A percentile compares a stretch with the other conserved stretches of the same genome.
Conservation (phyloP, 331 rosid species). For the Phaseolus coccineus region DNA sequence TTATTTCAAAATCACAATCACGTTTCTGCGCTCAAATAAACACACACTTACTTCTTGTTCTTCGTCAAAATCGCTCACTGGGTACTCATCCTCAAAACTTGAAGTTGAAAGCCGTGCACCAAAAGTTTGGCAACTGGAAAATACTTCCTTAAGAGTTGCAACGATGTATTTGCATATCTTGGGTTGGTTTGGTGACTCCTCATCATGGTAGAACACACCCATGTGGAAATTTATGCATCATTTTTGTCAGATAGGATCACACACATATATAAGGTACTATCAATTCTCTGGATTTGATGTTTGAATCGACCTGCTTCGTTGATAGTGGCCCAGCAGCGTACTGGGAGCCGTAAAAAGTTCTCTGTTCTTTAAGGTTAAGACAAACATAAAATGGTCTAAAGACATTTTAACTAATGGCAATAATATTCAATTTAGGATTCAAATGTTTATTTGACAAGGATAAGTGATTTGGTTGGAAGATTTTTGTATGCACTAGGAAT, state of each 20-base stretch:
- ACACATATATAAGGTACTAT: not conserved
- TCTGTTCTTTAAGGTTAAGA: conserved; percentile 68
- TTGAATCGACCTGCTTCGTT: conserved; percentile 48
- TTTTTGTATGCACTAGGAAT: not conserved
- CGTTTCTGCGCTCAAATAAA: not conserved
- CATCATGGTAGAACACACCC: conserved; percentile 65
- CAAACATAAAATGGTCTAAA: conserved; percentile 47
- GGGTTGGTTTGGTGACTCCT: conserved; percentile 53
- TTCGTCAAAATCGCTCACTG: conserved; percentile 61
- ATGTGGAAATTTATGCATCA: conserved; percentile 33
- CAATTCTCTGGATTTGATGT: conserved; percentile 5
- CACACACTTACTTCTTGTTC: conserved; percentile 65
- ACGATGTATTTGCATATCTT: conserved; percentile 60
- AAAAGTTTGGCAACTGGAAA: conserved; percentile 48
- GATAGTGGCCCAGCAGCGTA: conserved; percentile 74
- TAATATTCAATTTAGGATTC: conserved; percentile 32
- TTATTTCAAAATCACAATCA: too few species aligned
- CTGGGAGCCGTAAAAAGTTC: conserved; percentile 41
- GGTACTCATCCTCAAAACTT: conserved; percentile 54
- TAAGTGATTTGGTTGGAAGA: conserved; percentile 7
- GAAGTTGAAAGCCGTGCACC: conserved; percentile 49
- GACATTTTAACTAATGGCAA: conserved; percentile 58
- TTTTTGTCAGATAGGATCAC: not conserved
- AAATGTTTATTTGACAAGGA: conserved; percentile 42
- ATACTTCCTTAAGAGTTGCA: conserved; percentile 63